Conservation (phyloP, 169 alveolate genomes). For the Eimeria necatrix region DNA sequence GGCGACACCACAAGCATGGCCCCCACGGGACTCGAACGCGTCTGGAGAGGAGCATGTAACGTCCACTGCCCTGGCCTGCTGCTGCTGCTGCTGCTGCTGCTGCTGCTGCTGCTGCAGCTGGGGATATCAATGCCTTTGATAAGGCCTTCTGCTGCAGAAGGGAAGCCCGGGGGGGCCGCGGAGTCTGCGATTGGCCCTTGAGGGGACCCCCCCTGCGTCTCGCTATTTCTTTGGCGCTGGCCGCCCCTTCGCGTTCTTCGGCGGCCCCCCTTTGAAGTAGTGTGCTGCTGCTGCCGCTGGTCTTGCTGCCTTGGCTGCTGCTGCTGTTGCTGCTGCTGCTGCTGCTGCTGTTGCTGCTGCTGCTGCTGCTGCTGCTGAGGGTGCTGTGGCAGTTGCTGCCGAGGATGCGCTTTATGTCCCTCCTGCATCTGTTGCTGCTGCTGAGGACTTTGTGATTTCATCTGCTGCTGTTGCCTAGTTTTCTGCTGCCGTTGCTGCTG, state of each 20-base stretch:
- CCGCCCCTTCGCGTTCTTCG: not conserved
- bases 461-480: not conserved
- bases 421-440: not conserved
- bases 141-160: not conserved
- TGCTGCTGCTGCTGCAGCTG: not conserved
- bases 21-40: not conserved
- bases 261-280: not conserved
- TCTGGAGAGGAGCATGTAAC: not conserved
- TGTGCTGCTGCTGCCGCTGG: not conserved
- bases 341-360: not conserved
- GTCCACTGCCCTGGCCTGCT: not conserved
- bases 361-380: not conserved
- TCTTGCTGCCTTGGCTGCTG: not conserved
- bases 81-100: not conserved
- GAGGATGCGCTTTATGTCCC: not conserved
- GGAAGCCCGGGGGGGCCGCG: not conserved
- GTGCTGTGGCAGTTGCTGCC: not conserved
- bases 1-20: not conserved
- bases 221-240: not conserved
- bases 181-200: not conserved
- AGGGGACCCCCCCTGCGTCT: not conserved
- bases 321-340: not conserved
- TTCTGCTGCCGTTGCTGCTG: not conserved
- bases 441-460: not conserved
- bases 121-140: not conserved